phyloP scores from a whole-genome alignment of 2,329 filamentous ascomycete genomes.

The Epichloe uncinata region DNA sequence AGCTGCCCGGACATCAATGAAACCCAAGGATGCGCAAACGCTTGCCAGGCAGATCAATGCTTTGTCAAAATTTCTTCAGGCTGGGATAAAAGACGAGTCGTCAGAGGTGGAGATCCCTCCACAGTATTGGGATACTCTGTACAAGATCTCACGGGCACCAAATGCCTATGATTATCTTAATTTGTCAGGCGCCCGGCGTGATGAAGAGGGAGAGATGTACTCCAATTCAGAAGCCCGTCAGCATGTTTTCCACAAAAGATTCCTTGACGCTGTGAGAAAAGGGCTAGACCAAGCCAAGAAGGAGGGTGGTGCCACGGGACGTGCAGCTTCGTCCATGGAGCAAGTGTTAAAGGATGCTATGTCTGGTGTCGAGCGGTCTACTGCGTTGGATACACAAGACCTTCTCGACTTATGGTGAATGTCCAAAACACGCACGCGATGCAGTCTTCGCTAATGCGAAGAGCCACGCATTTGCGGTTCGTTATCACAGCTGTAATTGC shows the following conservation, averaged over 20 bases:
- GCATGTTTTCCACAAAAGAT: slow-evolving; percentile 57
- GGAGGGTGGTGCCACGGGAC: slow-evolving; percentile 74
- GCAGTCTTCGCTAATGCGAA: neutral
- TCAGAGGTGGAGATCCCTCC: slow-evolving; percentile 25
- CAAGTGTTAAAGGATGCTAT: slow-evolving; percentile 55
- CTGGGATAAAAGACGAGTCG: slow-evolving; percentile 40
- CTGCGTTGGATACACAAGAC: slow-evolving; percentile 31
- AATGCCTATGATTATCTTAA: slow-evolving; percentile 74
- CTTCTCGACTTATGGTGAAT: slow-evolving; percentile 28
- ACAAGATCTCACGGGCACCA: slow-evolving; percentile 33
- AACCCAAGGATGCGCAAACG: slow-evolving; percentile 45
- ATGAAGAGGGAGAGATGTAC: slow-evolving; percentile 77
- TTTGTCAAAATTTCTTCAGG: slow-evolving; percentile 47
- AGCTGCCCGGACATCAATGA: slow-evolving; percentile 35
- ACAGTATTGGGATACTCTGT: slow-evolving; percentile 34
- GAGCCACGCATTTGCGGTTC: neutral
- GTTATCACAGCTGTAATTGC: neutral
- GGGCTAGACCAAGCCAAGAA: slow-evolving; percentile 64
- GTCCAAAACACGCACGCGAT: neutral
- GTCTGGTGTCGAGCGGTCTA: slow-evolving; percentile 33
- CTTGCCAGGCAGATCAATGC: slow-evolving; percentile 51
- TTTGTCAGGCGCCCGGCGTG: slow-evolving; percentile 62
- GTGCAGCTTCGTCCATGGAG: slow-evolving; percentile 58
- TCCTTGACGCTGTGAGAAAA: slow-evolving; percentile 46
- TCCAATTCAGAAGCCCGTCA: slow-evolving; percentile 67